A percentile compares a stretch with the other conserved stretches of the same genome.
These are phyloP conservation scores for Saposhnikovia divaricata DNA, from an alignment of 129 eudicot genomes.

Conservation along the genomic window DNA sequence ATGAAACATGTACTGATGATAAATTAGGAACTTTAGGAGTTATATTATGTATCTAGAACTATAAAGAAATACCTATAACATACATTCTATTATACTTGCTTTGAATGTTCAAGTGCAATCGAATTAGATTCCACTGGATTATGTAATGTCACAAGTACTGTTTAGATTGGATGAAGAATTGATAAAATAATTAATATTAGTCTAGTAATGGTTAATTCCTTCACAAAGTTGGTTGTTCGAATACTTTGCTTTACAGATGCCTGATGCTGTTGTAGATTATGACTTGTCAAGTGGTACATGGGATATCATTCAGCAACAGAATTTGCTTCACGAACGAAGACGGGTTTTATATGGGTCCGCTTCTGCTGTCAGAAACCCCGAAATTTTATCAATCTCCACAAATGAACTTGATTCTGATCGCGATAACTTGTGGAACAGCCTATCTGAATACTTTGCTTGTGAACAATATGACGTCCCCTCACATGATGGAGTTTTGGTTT, in stretches of 20 bases:
- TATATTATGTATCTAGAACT: not conserved
- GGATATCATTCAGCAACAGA: constrained; percentile 77
- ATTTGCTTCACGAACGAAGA: constrained; percentile 71
- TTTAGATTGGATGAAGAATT: constrained; percentile 7
- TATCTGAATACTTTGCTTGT: constrained; percentile 85
- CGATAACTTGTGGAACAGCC: constrained; percentile 61
- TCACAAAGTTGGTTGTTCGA: not conserved
- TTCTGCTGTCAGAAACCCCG: constrained; percentile 28
- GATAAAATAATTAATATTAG: not conserved
- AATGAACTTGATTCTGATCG: constrained; percentile 22
- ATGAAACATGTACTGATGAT: not conserved
- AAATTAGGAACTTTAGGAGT: not conserved
- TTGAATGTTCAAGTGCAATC: not conserved
- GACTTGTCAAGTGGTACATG: constrained; percentile 64
- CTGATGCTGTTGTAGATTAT: constrained; percentile 93
- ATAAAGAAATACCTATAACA: not conserved
- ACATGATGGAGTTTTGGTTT: constrained; percentile 62
- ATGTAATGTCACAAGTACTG: not conserved
- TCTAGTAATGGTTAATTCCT: not conserved
- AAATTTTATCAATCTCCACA: constrained; percentile 17
- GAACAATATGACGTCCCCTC: constrained; percentile 65
- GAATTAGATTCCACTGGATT: not conserved
- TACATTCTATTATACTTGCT: not conserved
- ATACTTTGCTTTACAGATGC: constrained; percentile 53
- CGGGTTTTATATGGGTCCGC: constrained; percentile 64